Evolutionary conservation across 192 early-diverging fungal genomes (phyloP), one percentile per base, ranked within the genome.

Genomic region (Linnemannia elongata): DNA sequence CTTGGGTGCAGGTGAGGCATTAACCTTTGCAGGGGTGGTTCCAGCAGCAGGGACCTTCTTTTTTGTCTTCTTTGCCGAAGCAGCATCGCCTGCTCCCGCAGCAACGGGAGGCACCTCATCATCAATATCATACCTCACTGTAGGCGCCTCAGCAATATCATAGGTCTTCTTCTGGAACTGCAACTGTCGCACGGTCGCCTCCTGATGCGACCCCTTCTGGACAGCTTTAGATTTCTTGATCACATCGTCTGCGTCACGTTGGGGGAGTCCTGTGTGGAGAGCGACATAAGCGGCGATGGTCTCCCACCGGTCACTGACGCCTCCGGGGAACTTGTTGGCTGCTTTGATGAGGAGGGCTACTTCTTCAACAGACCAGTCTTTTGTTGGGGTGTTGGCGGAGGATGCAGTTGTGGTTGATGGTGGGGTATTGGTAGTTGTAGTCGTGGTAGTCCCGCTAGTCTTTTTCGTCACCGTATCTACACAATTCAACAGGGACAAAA

Each of bases 271-370:
- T 41, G 93, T 91, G 79, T 97, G 96, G 39, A 92, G 76, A 33
- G 96, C 93, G 22, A 97, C 91, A 85, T 95, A 96, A 18, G 95
- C 92, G 66, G 94, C 92, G 76, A 97, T 95, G 17, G 92, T 96
- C 57, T 94, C 93, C 96, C 96, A 97, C 27, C 93, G 91, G 44
- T 91, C 87, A 35, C 91, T 88, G 18, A 94, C 95, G 24, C 96
- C 96, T 33, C 95, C 95, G 20, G 96, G 96, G 81, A 94, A 96
- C 82, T 94, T 92, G 76, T 97, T 96, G 60, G 93, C 89, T 24
- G 95, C 96, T 81, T 96, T 97, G 87, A 96, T 96, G 22, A 97
- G 88, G 5, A 93, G 78, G 6, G 92, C 91, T 17, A 93, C 86
- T 84, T 97, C 96, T 81, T 97, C 94, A 4, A 94, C 85, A 0